Base-by-base conservation (phyloP, 805 yeast genomes). In the Candida railenensis region DNA sequence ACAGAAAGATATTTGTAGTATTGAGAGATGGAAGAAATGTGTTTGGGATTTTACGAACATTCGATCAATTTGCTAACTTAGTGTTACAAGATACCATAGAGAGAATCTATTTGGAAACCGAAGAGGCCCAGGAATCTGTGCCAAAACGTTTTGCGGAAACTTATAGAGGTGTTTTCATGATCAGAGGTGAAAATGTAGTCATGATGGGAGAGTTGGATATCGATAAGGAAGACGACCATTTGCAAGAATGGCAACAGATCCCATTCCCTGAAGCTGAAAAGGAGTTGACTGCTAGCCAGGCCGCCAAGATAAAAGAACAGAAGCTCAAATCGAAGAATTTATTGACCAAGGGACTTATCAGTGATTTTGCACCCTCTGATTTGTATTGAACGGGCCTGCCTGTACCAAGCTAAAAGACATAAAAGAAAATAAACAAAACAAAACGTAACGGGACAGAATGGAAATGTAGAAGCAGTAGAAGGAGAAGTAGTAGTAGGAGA, bases 131-230 rank as follows among this genome's bases (percentile, higher is more conserved):
- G 9, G 9, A 14, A 16, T 12, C 20, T 18, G 22, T 20, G 4
- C 30, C 30, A 25, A 71, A 69, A 36, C 60, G 77, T 51, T 92
- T 83, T 61, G 96, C 87, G 7, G 96, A 92, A 63, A 73, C 71
- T n/a, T 74, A 75, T 43, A 78, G 86, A 44, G 97, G 96, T 8
- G 87, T 89, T 43, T 85, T 83, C 61, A 79, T 94, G 70, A 85
- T 94, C 36, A 85, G 99, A 67, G 99, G 99, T 51, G 99, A 94
- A 65, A 92, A 92, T 58, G 94, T 94, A 7, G 94, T 91, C 8
- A 80, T 91, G 82, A 65, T 94, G 62, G 99, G 98, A 18, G 97
- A 92, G 63, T 79, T 92, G 51, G 97, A 91, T 65, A 86, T 89
- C 51, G 96, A 89, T 59, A 78, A 72, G 51, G 96, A 90, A 65